A percentile compares a stretch with the other conserved stretches of the same genome.
phyloP scores from a whole-genome alignment of 108 stramenopile genomes.

The Craspedostauros australis region DNA sequence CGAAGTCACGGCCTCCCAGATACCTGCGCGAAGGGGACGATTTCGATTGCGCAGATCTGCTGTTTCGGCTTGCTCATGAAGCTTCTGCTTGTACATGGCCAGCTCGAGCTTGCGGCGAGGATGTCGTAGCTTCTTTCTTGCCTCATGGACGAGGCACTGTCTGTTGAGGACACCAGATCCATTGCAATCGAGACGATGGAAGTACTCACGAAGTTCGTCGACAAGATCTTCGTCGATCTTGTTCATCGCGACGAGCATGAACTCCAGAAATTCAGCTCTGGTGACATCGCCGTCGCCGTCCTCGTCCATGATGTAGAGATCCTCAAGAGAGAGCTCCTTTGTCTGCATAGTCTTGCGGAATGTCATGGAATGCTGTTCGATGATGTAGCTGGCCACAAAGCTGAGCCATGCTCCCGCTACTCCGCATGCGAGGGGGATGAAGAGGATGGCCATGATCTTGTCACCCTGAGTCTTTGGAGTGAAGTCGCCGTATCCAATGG shows the following conservation, averaged over 20 bases:
- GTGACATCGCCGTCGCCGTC: conserved; percentile 48
- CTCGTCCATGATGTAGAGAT: conserved; percentile 38
- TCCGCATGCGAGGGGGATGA: conserved; percentile 50
- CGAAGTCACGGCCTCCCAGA: no score
- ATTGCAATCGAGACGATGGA: conserved; percentile 39
- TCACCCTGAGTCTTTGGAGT: conserved; percentile 14
- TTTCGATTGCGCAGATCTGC: not conserved
- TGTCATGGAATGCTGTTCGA: conserved; percentile 20
- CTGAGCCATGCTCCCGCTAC: conserved; percentile 50
- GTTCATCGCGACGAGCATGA: conserved; percentile 75
- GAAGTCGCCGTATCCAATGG: conserved; percentile 46
- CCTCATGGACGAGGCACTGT: conserved; percentile 39
- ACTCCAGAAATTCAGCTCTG: conserved; percentile 64
- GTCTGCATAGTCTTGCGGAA: conserved; percentile 22
- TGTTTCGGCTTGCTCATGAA: conserved; percentile 3
- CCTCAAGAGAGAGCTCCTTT: conserved; percentile 44
- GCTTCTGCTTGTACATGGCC: conserved; percentile 26
- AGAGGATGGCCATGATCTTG: conserved; percentile 27
- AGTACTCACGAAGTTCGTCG: conserved; percentile 55
- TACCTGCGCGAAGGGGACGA: no score
- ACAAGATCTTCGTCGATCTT: conserved; percentile 56
- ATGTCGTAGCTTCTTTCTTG: conserved; percentile 36
- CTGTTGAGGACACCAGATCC: conserved; percentile 40
- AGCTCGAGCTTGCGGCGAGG: conserved; percentile 26
- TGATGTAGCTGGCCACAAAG: conserved; percentile 32